Conservation (phyloP, 2,329 filamentous ascomycete species). For the Venturia aucupariae region DNA sequence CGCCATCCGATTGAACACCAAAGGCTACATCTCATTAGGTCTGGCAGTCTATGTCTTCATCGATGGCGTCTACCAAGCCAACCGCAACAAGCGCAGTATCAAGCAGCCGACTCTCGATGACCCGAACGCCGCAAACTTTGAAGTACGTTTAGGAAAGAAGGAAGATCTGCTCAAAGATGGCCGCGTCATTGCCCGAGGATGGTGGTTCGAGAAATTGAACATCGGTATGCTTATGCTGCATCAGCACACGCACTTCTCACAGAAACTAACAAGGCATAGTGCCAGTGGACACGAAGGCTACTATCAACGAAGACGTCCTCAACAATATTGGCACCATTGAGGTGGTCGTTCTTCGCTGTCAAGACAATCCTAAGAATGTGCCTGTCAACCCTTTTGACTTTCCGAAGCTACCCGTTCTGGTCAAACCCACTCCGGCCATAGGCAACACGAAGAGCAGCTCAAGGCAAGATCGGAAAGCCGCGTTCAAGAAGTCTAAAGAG, state of each 20-base stretch:
- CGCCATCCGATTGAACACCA: constrained; percentile 39
- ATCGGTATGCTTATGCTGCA: constrained; percentile 34
- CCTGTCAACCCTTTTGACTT: constrained; percentile 3
- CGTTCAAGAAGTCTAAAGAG: neutral
- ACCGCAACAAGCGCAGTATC: constrained; percentile 41
- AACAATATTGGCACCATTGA: constrained; percentile 40
- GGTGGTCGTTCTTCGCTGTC: constrained; percentile 38
- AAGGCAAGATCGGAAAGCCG: constrained; percentile 5
- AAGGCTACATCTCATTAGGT: constrained; percentile 43
- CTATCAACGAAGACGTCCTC: constrained; percentile 24
- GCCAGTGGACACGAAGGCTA: constrained; percentile 28
- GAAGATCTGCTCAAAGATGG: constrained; percentile 40
- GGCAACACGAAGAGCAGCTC: constrained; percentile 9
- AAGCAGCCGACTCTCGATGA: constrained; percentile 23
- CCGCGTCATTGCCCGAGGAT: constrained; percentile 41
- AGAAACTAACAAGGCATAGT: constrained; percentile 23
- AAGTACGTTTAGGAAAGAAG: constrained; percentile 45
- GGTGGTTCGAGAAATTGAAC: constrained; percentile 43
- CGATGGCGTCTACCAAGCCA: constrained; percentile 49
- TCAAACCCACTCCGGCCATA: constrained; percentile 3
- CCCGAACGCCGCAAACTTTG: constrained; percentile 28
- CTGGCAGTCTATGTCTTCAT: constrained; percentile 48
- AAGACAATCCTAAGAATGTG: constrained; percentile 19
- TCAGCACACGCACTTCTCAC: neutral
- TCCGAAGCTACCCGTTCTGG: neutral